These are phyloP conservation scores for Arthromyces matolae DNA, from an alignment of 768 basidiomycete species.

Conservation along the genomic window DNA sequence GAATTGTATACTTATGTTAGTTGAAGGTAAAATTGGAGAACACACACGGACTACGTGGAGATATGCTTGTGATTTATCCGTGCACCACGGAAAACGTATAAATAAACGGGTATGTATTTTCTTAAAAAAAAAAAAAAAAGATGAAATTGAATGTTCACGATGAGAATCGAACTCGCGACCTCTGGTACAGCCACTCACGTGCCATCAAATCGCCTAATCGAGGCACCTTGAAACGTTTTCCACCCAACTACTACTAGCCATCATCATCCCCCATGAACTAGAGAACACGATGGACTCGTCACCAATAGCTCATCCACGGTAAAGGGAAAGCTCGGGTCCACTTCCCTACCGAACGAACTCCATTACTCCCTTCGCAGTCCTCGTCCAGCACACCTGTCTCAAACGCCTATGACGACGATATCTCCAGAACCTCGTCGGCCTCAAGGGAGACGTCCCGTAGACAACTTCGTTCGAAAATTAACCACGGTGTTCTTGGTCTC, in stretches of 20 bases:
- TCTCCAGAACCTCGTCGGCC: background rate
- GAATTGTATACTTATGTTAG: no score
- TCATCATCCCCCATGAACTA: slow-evolving; percentile 36
- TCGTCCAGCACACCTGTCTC: slow-evolving; percentile 26
- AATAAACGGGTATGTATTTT: no score
- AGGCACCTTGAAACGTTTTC: no score
- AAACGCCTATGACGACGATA: slow-evolving; percentile 13
- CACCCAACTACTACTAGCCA: background rate
- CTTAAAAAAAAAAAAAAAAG: no score
- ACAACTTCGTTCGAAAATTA: slow-evolving; percentile 35
- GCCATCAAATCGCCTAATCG: no score
- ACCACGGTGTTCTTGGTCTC: slow-evolving; percentile 55
- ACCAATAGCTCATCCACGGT: slow-evolving; percentile 17
- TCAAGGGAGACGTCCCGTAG: slow-evolving; percentile 23
- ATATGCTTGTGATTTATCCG: no score
- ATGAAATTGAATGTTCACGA: no score
- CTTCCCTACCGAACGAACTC: slow-evolving; percentile 49
- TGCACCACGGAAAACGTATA: no score
- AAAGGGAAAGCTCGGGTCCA: slow-evolving; percentile 58
- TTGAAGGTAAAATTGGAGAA: no score
- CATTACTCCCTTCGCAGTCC: slow-evolving; percentile 41
- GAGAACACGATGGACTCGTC: slow-evolving; percentile 28
- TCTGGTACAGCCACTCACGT: no score
- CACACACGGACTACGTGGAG: no score
- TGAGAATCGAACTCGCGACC: no score